These are phyloP conservation scores for Onygenales sp. DNA, from an alignment of 2,329 filamentous ascomycete genomes.

Conservation along the genomic window DNA sequence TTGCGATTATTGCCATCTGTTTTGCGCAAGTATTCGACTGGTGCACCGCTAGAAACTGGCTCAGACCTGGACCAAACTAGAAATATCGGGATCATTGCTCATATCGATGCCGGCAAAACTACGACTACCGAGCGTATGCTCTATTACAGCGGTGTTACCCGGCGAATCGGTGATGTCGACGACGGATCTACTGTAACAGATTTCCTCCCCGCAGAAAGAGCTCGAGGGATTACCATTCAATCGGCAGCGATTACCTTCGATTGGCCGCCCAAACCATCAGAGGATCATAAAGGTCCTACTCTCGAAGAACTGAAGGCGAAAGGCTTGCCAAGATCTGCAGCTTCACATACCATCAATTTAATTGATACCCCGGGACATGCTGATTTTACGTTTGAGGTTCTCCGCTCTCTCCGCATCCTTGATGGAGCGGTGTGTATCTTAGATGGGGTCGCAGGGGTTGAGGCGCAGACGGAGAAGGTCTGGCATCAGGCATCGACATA, in stretches of 20 bases:
- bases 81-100: slow-evolving; percentile 97
- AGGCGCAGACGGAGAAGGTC: slow-evolving; percentile 93
- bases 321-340: slow-evolving; percentile 40
- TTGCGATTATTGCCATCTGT: background rate
- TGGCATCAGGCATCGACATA: slow-evolving; percentile 86
- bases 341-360: slow-evolving; percentile 67
- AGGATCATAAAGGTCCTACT: slow-evolving; percentile 9
- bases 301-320: slow-evolving; percentile 20
- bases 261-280: slow-evolving; percentile 57
- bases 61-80: slow-evolving; percentile 54
- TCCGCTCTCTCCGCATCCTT: slow-evolving; percentile 77
- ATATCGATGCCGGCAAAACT: slow-evolving; percentile 97
- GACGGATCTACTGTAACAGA: slow-evolving; percentile 96
- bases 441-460: slow-evolving; percentile 85
- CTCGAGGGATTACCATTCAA: slow-evolving; percentile 93
- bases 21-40: slow-evolving; percentile 20
- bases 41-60: slow-evolving; percentile 12
- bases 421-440: slow-evolving; percentile 90
- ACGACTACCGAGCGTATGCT: slow-evolving; percentile 99
- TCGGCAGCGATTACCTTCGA: slow-evolving; percentile 92
- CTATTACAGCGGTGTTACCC: slow-evolving; percentile 85
- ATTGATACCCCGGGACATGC: slow-evolving; percentile 97
- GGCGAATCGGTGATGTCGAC: slow-evolving; percentile 87
- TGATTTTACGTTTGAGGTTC: slow-evolving; percentile 94
- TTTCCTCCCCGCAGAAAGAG: slow-evolving; percentile 85